A percentile compares a stretch with the other conserved stretches of the same genome.
Conservation (phyloP, 768 basidiomycete species). For the Tricholoma bakamatsutake region DNA sequence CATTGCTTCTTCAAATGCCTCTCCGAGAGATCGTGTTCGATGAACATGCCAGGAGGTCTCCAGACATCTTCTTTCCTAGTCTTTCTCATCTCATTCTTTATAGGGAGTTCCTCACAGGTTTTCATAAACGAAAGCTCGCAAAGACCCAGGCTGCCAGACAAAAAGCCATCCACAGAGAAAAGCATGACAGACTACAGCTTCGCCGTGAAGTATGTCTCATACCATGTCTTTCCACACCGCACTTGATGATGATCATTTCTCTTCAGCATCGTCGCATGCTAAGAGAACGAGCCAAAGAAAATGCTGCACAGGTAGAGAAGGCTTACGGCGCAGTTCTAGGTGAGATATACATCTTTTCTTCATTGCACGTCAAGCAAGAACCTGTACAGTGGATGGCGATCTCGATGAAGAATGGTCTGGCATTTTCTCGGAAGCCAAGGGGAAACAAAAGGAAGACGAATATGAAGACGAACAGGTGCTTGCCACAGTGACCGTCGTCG, state of each 20-base stretch:
- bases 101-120: constrained; percentile 90
- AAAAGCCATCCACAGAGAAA: constrained; percentile 72
- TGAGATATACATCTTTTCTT: constrained; percentile 20
- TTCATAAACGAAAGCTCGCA: constrained; percentile 86
- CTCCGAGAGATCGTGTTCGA: constrained; percentile 83
- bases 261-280: constrained; percentile 71
- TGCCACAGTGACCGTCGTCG: constrained; percentile 86
- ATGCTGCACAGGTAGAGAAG: constrained; percentile 70
- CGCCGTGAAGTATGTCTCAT: constrained; percentile 62
- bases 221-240: neutral
- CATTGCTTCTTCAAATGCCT: constrained; percentile 30
- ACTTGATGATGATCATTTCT: neutral
- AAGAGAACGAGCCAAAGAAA: constrained; percentile 70
- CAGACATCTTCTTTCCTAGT: neutral
- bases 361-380: constrained; percentile 9
- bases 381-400: constrained; percentile 25
- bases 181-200: constrained; percentile 66
- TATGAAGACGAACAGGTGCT: constrained; percentile 81
- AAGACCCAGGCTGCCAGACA: constrained; percentile 72
- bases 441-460: constrained; percentile 51
- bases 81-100: constrained; percentile 11
- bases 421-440: constrained; percentile 27
- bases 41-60: constrained; percentile 73
- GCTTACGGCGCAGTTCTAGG: constrained; percentile 56
- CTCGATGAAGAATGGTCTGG: constrained; percentile 48